These are phyloP conservation scores for Nakaseomyces glabratus DNA, from an alignment of 1,139 yeast species.

Conservation along the genomic window DNA sequence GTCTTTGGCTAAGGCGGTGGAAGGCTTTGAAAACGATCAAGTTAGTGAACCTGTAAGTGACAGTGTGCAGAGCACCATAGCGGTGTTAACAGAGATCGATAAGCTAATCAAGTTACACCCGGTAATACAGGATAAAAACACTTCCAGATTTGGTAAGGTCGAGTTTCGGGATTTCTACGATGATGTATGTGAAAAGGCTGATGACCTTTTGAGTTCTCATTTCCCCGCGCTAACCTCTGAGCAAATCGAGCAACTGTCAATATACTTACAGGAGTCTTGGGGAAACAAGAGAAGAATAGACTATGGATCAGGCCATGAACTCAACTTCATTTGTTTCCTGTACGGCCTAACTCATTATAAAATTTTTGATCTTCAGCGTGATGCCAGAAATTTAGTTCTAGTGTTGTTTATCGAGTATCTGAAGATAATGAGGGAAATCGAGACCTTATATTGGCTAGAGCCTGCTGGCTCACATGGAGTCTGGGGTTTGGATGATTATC, in stretches of 20 bases:
- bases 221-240: constrained; percentile 20
- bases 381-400: constrained; percentile 49
- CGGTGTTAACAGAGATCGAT: constrained; percentile 40
- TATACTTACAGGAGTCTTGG: constrained; percentile 64
- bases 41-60: constrained; percentile 33
- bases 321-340: constrained; percentile 70
- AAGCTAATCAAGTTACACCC: constrained; percentile 49
- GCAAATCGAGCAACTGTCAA: constrained; percentile 36
- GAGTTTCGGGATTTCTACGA: constrained; percentile 85
- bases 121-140: constrained; percentile 47
- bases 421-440: constrained; percentile 33
- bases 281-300: constrained; percentile 84
- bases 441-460: constrained; percentile 69
- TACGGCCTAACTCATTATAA: constrained; percentile 44
- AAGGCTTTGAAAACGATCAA: constrained; percentile 50
- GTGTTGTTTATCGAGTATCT: constrained; percentile 47
- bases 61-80: constrained; percentile 32
- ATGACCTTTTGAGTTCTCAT: constrained; percentile 21
- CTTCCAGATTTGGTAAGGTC: constrained; percentile 81
- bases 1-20: constrained; percentile 55
- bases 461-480: constrained; percentile 95
- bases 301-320: constrained; percentile 95
- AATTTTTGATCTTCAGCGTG: constrained; percentile 32
- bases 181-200: constrained; percentile 37
- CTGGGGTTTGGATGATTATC: constrained; percentile 97